Conservation (phyloP, 345 rosid genomes). For the Eucalyptus regnans region DNA sequence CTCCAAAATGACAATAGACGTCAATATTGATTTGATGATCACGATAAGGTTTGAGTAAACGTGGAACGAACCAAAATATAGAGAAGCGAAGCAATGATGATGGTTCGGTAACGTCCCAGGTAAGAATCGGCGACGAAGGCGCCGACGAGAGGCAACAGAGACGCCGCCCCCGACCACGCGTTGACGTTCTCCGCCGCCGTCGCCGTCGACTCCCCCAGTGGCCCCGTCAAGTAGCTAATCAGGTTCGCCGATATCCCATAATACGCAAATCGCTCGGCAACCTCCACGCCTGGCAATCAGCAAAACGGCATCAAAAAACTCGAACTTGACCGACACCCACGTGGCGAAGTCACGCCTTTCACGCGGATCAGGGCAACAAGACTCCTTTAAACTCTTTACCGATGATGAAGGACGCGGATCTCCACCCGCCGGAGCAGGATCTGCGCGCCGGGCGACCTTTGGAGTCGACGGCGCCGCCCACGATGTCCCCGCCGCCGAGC, state of each 20-base stretch:
- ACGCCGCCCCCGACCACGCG: constrained; percentile 15
- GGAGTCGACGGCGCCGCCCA: constrained; percentile 4
- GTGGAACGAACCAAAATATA: constrained; percentile 13
- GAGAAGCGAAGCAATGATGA: constrained; percentile 22
- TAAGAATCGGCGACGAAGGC: constrained; percentile 31
- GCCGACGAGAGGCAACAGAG: constrained; percentile 30
- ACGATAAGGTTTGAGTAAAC: background rate
- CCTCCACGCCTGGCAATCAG: constrained; percentile 4
- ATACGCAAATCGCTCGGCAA: constrained; percentile 9
- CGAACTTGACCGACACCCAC: background rate
- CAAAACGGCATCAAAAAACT: background rate
- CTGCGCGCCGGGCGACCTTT: background rate
- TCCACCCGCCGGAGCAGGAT: constrained; percentile 15
- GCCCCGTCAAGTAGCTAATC: constrained; percentile 6
- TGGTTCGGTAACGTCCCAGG: constrained; percentile 37
- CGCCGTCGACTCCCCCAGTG: constrained; percentile 7
- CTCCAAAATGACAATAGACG: background rate
- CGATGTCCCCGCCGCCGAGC: background rate
- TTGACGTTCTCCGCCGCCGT: constrained; percentile 10
- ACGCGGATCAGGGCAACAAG: background rate
- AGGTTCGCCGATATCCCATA: constrained; percentile 8
- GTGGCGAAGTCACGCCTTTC: background rate
- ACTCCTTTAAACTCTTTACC: background rate
- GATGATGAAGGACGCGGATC: constrained; percentile 14
- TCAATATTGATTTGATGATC: background rate